Percentiles rank a stretch among this genome's conserved stretches.
phyloP scores from a whole-genome alignment of 371 early-diverging fungal species.

The Neoconidiobolus thromboides region DNA sequence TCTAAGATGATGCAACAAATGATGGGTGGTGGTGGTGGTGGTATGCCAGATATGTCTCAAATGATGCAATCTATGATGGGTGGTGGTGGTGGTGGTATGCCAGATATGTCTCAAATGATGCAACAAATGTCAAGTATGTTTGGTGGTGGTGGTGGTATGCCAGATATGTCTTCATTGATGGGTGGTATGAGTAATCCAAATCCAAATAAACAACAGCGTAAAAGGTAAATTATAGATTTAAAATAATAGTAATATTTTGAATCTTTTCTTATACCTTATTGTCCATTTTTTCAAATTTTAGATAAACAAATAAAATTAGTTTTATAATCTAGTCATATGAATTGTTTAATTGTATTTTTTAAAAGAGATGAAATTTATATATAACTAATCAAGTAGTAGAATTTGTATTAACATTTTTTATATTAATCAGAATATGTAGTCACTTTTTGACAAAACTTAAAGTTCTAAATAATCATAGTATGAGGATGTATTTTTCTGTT shows the following conservation, averaged over 20 bases:
- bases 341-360: background rate
- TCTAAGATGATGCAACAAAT: constrained; percentile 49
- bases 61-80: constrained; percentile 22
- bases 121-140: constrained; percentile 34
- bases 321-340: background rate
- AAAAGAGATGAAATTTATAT: too few relatives aligned
- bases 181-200: background rate
- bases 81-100: constrained; percentile 13
- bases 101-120: background rate
- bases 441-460: too few relatives aligned
- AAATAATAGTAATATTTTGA: background rate
- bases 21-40: constrained; percentile 22
- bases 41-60: constrained; percentile 12
- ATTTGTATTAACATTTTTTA: too few relatives aligned
- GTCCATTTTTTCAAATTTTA: background rate
- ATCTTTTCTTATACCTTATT: background rate
- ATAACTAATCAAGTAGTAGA: too few relatives aligned
- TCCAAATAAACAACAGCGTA: background rate
- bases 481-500: too few relatives aligned
- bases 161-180: background rate
- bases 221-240: background rate
- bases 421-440: too few relatives aligned
- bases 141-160: background rate
- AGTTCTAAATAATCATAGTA: too few relatives aligned
- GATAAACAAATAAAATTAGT: background rate